These are phyloP conservation scores for Sistotremastrum suecicum DNA, from an alignment of 768 basidiomycete genomes.

Conservation along the genomic window DNA sequence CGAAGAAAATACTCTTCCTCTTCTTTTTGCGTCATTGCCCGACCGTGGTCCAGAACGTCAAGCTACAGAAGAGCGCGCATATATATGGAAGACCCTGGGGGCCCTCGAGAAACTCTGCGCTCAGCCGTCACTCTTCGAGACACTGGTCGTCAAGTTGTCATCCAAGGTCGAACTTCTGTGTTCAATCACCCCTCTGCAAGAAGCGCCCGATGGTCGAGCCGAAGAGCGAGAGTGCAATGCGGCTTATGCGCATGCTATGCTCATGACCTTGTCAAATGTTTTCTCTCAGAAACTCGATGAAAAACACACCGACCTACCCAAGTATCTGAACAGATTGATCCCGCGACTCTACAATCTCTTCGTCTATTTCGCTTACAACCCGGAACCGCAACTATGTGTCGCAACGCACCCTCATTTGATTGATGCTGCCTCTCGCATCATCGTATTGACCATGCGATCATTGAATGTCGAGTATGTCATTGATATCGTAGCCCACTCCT, in stretches of 20 bases:
- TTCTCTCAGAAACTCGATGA: slow-evolving; percentile 35
- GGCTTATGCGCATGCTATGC: slow-evolving; percentile 76
- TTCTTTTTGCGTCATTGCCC: slow-evolving; percentile 66
- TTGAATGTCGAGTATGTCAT: slow-evolving; percentile 48
- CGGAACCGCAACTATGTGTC: slow-evolving; percentile 12
- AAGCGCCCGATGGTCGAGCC: slow-evolving; percentile 2
- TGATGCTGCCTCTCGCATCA: slow-evolving; percentile 46
- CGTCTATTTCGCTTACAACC: slow-evolving; percentile 20
- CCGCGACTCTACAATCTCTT: slow-evolving; percentile 57
- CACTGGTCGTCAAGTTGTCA: slow-evolving; percentile 59
- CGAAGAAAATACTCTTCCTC: slow-evolving; percentile 61
- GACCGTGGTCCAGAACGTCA: slow-evolving; percentile 43
- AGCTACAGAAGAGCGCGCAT: slow-evolving; percentile 39
- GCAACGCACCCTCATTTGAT: slow-evolving; percentile 41
- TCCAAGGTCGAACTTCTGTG: slow-evolving; percentile 62
- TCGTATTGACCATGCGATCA: slow-evolving; percentile 53
- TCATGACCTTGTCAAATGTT: slow-evolving; percentile 53
- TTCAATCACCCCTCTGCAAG: slow-evolving; percentile 16
- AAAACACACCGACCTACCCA: slow-evolving; percentile 59
- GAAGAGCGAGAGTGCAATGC: slow-evolving; percentile 46
- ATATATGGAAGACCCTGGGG: slow-evolving; percentile 53
- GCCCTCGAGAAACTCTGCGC: slow-evolving; percentile 61
- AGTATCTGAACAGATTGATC: slow-evolving; percentile 67
- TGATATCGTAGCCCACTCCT: background rate
- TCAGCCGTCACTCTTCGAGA: slow-evolving; percentile 70